Base-by-base conservation (phyloP, 768 basidiomycete genomes). In the Mycena galopus region DNA sequence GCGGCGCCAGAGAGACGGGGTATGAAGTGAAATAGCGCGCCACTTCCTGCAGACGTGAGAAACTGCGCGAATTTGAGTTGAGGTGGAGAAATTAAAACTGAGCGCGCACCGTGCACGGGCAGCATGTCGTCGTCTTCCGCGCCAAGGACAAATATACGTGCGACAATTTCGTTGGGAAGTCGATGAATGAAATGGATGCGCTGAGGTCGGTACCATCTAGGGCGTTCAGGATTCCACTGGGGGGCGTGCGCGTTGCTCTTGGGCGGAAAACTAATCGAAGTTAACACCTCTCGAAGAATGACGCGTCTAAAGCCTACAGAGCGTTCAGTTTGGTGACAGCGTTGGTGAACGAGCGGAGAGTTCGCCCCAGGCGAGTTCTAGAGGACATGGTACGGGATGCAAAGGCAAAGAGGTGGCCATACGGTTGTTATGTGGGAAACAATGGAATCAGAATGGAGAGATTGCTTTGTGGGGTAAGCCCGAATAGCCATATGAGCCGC, bases 11-110 rank as follows among this genome's bases (percentile, higher is more conserved):
- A 94, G 82, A 1, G 85, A 76, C 21, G 89, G 91, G 7, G 91
- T 90, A 57, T 85, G 87, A 32, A 92, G 82, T 19, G 90, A 87
- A 32, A 93, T 83, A 39, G 86, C 81, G 51, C 93, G 85, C 92
- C 93, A 94, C 37, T 81, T 78, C 55, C 86, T 84, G 79, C 92
- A 94, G 66, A 93, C 91, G 73, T 93, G 93, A 10, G 93, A 93
- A 59, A 93, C 84, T 53, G 82, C 81, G 71, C 81, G 71, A 93
- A 27, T 11, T 10, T 23, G 50, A 51, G 50, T 51, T 51, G 23
- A 51, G 1, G 27, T 11, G 19, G 25, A 27, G 50, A 51, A 51
- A 51, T 51, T 23, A 51, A 51, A 51, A 11, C 25, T 25, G 25
- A 27, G 23, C 50, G 27, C 50, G 3, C 23, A 51, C 50, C 50